Conservation (phyloP, 176 grass and related monocot genomes). For the Chrysopogon serrulatus region DNA sequence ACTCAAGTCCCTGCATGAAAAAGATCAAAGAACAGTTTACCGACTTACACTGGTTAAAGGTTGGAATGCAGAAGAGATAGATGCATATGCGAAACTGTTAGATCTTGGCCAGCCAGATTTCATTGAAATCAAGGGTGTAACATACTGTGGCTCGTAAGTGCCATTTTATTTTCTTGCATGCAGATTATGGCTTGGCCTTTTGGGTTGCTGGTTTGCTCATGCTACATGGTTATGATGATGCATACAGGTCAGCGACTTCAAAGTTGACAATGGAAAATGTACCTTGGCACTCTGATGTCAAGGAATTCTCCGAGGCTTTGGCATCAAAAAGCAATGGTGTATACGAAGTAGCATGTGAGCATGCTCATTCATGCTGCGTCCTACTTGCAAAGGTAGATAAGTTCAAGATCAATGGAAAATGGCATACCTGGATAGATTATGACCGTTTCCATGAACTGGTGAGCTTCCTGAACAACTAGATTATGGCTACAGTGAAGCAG, state of each 20-base stretch:
- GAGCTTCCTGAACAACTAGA: slow-evolving; percentile 14
- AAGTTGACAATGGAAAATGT: slow-evolving; percentile 99
- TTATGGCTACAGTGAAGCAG: background rate
- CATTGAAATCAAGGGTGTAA: slow-evolving; percentile 98
- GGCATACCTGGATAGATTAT: slow-evolving; percentile 97
- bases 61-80: slow-evolving; percentile 92
- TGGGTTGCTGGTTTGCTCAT: background rate
- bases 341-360: slow-evolving; percentile 90
- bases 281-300: slow-evolving; percentile 94
- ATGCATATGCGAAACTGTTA: slow-evolving; percentile 85
- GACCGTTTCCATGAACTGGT: slow-evolving; percentile 92
- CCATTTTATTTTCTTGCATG: background rate
- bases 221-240: slow-evolving; percentile 5
- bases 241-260: slow-evolving; percentile 75
- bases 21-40: slow-evolving; percentile 89
- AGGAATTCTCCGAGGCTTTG: slow-evolving; percentile 80
- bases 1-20: slow-evolving; percentile 71
- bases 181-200: background rate
- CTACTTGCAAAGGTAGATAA: slow-evolving; percentile 76
- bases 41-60: slow-evolving; percentile 96
- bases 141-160: slow-evolving; percentile 95
- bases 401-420: slow-evolving; percentile 87
- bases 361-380: slow-evolving; percentile 95
- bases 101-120: slow-evolving; percentile 82
- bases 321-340: slow-evolving; percentile 67